Percentiles rank a stretch among this genome's conserved stretches.
These are phyloP conservation scores for Tolypocladium tropicale DNA, from an alignment of 2,329 filamentous ascomycete species.

Conservation along the genomic window DNA sequence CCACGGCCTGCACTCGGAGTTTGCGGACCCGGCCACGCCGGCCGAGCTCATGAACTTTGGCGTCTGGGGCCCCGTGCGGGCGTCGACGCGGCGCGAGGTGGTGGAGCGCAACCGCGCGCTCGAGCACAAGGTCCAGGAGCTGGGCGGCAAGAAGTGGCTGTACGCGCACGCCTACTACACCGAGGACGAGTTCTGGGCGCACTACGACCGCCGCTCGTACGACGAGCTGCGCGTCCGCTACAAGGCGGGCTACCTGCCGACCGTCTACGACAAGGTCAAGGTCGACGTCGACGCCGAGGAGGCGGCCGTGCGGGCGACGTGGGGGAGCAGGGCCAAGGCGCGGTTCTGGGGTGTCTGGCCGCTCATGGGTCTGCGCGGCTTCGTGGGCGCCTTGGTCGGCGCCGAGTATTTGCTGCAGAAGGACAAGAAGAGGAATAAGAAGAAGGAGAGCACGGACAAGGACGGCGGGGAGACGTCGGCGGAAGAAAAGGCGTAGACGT, in stretches of 20 bases:
- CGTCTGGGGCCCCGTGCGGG: conserved; percentile 44
- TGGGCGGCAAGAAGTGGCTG: conserved; percentile 58
- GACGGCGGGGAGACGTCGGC: neutral
- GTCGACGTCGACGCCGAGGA: conserved; percentile 30
- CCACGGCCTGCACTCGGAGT: conserved; percentile 37
- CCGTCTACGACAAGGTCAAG: conserved; percentile 58
- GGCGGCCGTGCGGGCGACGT: conserved; percentile 18
- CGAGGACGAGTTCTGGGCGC: conserved; percentile 57
- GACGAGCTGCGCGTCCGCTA: conserved; percentile 48
- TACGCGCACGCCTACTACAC: conserved; percentile 62
- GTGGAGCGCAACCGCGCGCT: conserved; percentile 47
- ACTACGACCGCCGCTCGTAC: conserved; percentile 51
- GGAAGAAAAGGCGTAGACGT: neutral
- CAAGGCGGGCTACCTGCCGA: conserved; percentile 46
- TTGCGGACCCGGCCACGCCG: conserved; percentile 25
- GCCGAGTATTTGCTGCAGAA: conserved; percentile 36
- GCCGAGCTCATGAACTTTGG: conserved; percentile 48
- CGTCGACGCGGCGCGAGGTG: conserved; percentile 29
- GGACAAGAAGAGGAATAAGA: conserved; percentile 21
- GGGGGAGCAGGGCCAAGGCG: conserved; percentile 19
- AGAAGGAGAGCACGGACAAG: conserved; percentile 1
- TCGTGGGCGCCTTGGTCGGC: conserved; percentile 32
- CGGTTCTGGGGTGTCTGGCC: conserved; percentile 23
- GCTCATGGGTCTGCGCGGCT: conserved; percentile 33
- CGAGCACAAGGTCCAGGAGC: conserved; percentile 46